Percentiles rank a stretch among this genome's conserved stretches.
These are phyloP conservation scores for Fusarium sp. DNA, from an alignment of 2,329 filamentous ascomycete species.

Conservation along the genomic window DNA sequence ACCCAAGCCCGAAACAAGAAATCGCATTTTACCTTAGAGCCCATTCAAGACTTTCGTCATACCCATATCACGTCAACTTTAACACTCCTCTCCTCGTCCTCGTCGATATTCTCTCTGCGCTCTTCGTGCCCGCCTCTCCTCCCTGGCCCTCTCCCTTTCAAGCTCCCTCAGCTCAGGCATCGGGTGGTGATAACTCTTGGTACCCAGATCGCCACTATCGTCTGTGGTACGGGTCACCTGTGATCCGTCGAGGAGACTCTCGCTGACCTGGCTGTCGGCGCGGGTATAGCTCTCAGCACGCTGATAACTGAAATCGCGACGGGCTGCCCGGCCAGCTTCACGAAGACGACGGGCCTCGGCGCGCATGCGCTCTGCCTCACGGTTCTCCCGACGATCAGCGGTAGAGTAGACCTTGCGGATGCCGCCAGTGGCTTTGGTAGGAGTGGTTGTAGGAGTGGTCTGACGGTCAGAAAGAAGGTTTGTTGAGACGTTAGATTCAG, in stretches of 20 bases:
- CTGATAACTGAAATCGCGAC: conserved; percentile 66
- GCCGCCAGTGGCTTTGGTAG: conserved; percentile 52
- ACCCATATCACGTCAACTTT: conserved; percentile 8
- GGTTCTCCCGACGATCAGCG: conserved; percentile 62
- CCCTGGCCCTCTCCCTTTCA: conserved; percentile 47
- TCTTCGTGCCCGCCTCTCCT: conserved; percentile 50
- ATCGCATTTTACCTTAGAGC: conserved; percentile 7
- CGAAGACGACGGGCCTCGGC: conserved; percentile 66
- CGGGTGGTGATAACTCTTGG: conserved; percentile 66
- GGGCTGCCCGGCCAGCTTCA: conserved; percentile 59
- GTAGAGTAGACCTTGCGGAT: conserved; percentile 72
- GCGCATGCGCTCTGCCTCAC: conserved; percentile 65
- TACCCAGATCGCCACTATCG: conserved; percentile 61
- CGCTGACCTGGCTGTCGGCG: conserved; percentile 40
- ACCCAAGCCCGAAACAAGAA: not conserved
- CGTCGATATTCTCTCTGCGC: conserved; percentile 47
- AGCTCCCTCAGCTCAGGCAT: conserved; percentile 62
- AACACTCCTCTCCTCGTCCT: conserved; percentile 46
- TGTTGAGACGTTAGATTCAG: conserved; percentile 71
- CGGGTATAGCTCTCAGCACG: conserved; percentile 45
- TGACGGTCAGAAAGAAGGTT: conserved; percentile 70
- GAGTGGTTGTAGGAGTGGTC: conserved; percentile 65
- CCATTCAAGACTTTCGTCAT: not conserved
- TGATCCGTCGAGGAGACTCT: conserved; percentile 49
- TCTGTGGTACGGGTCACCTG: conserved; percentile 51